Base-by-base conservation (phyloP, 805 yeast genomes). In the Isabelozyma rhagii region DNA sequence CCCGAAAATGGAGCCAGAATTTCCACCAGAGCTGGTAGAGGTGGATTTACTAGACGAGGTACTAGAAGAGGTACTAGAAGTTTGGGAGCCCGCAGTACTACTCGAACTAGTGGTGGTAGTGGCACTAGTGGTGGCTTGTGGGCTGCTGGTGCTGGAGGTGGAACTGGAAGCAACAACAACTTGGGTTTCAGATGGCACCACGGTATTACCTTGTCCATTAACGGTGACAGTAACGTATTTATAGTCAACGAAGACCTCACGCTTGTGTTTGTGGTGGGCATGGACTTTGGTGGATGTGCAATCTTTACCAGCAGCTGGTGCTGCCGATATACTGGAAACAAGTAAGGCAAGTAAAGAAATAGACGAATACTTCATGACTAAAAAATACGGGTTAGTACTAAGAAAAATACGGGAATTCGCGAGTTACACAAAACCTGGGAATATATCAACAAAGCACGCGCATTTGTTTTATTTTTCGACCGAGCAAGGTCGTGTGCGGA, bases 211-310 rank as follows among this genome's bases (percentile, higher is more conserved):
- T 42, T 66, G 51, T 41, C 71, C 74, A 54, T 76, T 72, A 48
- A 74, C 75, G 51, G 77, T 67, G 47, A 75, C 74, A 38, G 77
- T 72, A 47, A 72, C 73, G 53, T 70, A 67, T 49, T 68, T 68
- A 55, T 71, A 67, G 55, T 75, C 69, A 62, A 73, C 63, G 49
- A 70, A 85, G 54, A 77, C 78, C 44, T 80, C 84, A 72, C 82
- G 78, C 68, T 75, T 82, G 68, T 78, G 84, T 64, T 71, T 80
- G 71, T 78, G 85, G 72, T 84, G 87, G 51, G 76, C 75, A 71
- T 83, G 88, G 61, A 67, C 65, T 48, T 63, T 66, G 60, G 75
- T 69, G 49, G 77, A 68, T 60, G 74, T 63, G 54, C 79, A 76
- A 52, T 63, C 75, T 14, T 56, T 59, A 45, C 53, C 59, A 18